phyloP scores from a whole-genome alignment of 2,329 filamentous ascomycete genomes.

The Colletotrichum sp. region DNA sequence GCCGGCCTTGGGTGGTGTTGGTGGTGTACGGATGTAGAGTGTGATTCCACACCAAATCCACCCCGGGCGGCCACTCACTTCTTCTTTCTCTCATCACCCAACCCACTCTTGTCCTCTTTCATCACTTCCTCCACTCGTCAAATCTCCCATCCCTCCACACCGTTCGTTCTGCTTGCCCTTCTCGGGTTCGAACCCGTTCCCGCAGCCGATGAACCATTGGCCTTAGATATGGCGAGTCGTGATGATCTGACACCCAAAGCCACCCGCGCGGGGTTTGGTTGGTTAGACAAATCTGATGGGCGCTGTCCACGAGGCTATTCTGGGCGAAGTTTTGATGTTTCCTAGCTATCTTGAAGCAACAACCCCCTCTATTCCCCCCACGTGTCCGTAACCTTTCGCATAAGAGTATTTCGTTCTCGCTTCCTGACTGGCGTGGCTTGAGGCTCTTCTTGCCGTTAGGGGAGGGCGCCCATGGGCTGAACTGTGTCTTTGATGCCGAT shows the following conservation, averaged over 20 bases:
- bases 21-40: neutral
- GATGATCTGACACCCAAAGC: too few relatives aligned
- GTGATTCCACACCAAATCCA: neutral
- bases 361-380: neutral
- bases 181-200: too few relatives aligned
- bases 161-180: neutral
- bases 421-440: neutral
- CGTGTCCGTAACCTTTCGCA: neutral
- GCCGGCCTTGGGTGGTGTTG: neutral
- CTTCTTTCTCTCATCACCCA: neutral
- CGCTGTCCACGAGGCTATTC: neutral
- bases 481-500: neutral
- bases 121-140: neutral
- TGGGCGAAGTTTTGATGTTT: too few relatives aligned
- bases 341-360: too few relatives aligned
- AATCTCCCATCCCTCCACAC: neutral
- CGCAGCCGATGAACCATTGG: neutral
- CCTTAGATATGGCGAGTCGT: too few relatives aligned
- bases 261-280: neutral
- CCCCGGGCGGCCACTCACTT: neutral
- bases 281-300: neutral
- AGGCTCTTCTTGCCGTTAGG: neutral
- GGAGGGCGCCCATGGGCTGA: too few relatives aligned
- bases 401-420: neutral
- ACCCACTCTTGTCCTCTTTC: too few relatives aligned